These are phyloP conservation scores for Leccinum subgranulosum DNA, from an alignment of 768 basidiomycete genomes.

Conservation along the genomic window DNA sequence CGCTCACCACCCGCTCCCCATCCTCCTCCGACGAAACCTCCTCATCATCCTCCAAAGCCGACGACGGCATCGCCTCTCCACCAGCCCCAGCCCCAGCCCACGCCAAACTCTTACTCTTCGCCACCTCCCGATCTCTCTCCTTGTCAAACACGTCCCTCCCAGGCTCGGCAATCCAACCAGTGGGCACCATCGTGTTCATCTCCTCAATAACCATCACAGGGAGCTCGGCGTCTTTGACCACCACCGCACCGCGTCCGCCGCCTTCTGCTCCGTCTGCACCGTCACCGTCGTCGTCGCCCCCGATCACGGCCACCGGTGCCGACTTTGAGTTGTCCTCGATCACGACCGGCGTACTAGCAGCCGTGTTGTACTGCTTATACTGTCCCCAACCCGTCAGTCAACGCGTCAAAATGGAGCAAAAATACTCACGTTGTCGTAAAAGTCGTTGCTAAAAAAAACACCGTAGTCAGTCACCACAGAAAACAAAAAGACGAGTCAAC, in stretches of 20 bases:
- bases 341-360: constrained; percentile 22
- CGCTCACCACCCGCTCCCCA: constrained; percentile 35
- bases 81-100: neutral
- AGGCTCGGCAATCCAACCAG: constrained; percentile 63
- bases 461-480: neutral
- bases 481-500: constrained; percentile 12
- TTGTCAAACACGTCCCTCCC: constrained; percentile 72
- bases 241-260: constrained; percentile 52
- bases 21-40: neutral
- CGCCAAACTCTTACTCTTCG: constrained; percentile 51
- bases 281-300: constrained; percentile 34
- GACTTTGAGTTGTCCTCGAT: constrained; percentile 36
- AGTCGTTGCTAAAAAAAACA: constrained; percentile 51
- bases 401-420: too few relatives aligned
- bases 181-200: constrained; percentile 37
- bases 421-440: constrained; percentile 57
- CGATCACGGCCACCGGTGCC: constrained; percentile 43
- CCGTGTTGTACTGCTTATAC: constrained; percentile 41
- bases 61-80: neutral
- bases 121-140: constrained; percentile 37
- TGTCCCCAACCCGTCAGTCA: constrained; percentile 17
- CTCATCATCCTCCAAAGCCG: neutral
- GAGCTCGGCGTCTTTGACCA: constrained; percentile 41
- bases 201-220: neutral
- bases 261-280: constrained; percentile 5